Conservation (phyloP, 139 green algal genomes). For the Pleodorina starrii region DNA sequence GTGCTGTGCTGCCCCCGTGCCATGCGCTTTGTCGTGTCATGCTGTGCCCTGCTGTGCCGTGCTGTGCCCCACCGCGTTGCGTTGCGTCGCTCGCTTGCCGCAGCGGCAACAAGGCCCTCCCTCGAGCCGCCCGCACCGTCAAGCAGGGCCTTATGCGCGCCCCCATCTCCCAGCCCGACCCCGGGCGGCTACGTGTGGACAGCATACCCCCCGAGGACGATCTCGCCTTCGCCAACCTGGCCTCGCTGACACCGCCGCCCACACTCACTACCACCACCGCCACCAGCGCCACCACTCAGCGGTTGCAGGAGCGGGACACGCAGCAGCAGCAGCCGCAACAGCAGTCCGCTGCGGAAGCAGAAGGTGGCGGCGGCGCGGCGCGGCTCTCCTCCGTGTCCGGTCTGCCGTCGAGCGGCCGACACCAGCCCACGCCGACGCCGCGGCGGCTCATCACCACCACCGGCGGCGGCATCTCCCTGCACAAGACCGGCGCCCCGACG, state of each 20-base stretch:
- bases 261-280: too few species aligned
- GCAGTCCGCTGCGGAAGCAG: too few species aligned
- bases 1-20: not conserved
- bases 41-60: not conserved
- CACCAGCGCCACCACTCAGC: too few species aligned
- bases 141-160: conserved; percentile 36
- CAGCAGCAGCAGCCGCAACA: not conserved
- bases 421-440: too few species aligned
- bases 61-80: too few species aligned
- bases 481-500: too few species aligned
- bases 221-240: not conserved
- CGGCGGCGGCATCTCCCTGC: too few species aligned
- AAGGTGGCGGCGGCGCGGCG: too few species aligned
- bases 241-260: not conserved
- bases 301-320: not conserved
- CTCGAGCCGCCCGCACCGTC: not conserved
- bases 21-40: not conserved
- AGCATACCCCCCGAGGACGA: not conserved
- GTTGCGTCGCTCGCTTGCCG: not conserved
- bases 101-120: conserved; percentile 24
- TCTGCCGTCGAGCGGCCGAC: too few species aligned
- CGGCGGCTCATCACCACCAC: too few species aligned
- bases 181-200: not conserved
- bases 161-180: not conserved
- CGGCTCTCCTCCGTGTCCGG: too few species aligned